Evolutionary conservation across 2,329 filamentous ascomycete species (phyloP), one percentile per base, ranked within the genome.

Genomic region (Aspergillus puulaauensis): DNA sequence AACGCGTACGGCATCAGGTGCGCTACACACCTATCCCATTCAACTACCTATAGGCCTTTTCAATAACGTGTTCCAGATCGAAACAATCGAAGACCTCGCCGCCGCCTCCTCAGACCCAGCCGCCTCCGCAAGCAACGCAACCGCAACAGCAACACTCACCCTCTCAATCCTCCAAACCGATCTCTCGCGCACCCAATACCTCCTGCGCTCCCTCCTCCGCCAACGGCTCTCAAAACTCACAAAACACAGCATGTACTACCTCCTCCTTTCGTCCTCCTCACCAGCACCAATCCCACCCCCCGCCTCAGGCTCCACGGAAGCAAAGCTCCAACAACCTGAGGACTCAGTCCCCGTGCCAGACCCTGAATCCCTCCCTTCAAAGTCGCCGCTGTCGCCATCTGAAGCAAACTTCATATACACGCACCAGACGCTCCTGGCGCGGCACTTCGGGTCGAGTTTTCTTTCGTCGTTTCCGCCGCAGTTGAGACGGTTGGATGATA

Each of bases 91-190:
- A 77, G 84, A 88, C 62, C 71, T 80, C 41, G 75, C 77, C 48
- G 68, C 73, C n/a, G 72, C 75, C 7, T 73, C 74, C 57, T 68
- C 71, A 51, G 75, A 82, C 73, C 79, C 61, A 52, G 62, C 46
- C 52, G 54, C 58, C 86, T 15, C 19, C 31, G 92, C 96, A 86
- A 45, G n/a, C 33, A 92, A 96, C 69, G 90, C 93, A 47, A 92
- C 90, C 74, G 88, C 90, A 62, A 92, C 90, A 74, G 88, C 90
- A 63, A 98, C 96, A 73, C 96, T 99, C 73, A 86, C 87, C 60
- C 87, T 98, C 69, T 96, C 97, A 49, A 89, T 99, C 61, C 87
- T 97, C 54, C 95, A 99, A 79, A 98, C 96, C 6, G 95, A 99
- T 77, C 84, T 99, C 54, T 93, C 97, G 73, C 83, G 95, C 46